phyloP scores from a whole-genome alignment of 306 rosid genomes.

The Lathyrus tuberosus region DNA sequence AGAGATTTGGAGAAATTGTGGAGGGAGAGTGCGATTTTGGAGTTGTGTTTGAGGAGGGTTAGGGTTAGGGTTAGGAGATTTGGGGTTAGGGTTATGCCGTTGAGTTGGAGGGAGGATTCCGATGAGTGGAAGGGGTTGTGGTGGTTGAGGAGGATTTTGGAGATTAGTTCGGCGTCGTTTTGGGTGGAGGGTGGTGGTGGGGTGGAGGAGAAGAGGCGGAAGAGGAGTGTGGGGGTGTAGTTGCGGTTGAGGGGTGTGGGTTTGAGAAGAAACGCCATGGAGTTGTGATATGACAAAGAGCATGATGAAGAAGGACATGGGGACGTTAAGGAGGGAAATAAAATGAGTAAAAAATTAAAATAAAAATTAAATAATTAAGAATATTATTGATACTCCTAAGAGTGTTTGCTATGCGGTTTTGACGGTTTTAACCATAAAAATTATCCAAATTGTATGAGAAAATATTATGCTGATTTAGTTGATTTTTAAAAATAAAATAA shows the following conservation, averaged over 20 bases:
- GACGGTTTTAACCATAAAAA: too few relatives aligned
- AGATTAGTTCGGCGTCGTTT: conserved; percentile 58
- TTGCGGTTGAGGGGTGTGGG: not conserved
- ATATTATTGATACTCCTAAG: too few relatives aligned
- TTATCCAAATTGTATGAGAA: too few relatives aligned
- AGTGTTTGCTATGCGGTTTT: too few relatives aligned
- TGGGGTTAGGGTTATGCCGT: conserved; percentile 68
- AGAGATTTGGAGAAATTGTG: conserved; percentile 69
- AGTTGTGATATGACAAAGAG: too few relatives aligned
- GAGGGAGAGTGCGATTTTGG: conserved; percentile 81
- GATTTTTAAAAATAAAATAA: too few relatives aligned
- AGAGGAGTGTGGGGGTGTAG: not conserved
- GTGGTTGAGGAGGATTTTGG: conserved; percentile 68
- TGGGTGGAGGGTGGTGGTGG: conserved; percentile 38
- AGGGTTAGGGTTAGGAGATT: conserved; percentile 67
- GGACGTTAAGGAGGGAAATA: too few relatives aligned
- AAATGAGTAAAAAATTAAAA: too few relatives aligned
- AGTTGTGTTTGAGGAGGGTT: conserved; percentile 63
- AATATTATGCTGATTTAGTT: too few relatives aligned
- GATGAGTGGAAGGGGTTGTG: conserved; percentile 86
- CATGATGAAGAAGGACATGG: too few relatives aligned
- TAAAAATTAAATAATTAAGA: too few relatives aligned
- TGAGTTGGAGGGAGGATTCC: conserved; percentile 78
- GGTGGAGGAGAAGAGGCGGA: not conserved
- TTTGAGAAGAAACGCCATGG: conserved; percentile 18